phyloP scores from a whole-genome alignment of 176 grass and related monocot genomes.

The Leersia perrieri region DNA sequence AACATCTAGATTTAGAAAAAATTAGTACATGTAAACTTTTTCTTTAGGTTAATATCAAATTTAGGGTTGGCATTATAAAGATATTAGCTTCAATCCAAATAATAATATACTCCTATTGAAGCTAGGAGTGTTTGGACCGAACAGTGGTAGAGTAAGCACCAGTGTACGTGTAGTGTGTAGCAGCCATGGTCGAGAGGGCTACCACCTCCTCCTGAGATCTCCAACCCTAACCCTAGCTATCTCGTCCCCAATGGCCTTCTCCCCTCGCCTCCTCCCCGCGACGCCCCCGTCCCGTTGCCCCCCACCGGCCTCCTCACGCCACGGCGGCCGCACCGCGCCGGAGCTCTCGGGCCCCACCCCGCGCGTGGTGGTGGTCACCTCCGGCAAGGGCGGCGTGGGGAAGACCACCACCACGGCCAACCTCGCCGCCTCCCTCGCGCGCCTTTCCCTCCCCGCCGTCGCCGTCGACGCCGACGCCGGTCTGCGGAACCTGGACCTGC shows the following conservation, averaged over 20 bases:
- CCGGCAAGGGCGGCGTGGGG: constrained; percentile 91
- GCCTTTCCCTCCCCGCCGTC: constrained; percentile 63
- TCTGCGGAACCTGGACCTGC: constrained; percentile 86
- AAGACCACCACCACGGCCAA: constrained; percentile 95
- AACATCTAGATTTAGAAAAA: too few relatives aligned
- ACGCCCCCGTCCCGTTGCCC: not conserved
- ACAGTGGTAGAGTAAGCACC: too few relatives aligned
- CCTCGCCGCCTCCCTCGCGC: constrained; percentile 82
- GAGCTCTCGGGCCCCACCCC: constrained; percentile 79
- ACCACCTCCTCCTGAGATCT: not conserved
- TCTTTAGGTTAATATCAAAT: too few relatives aligned
- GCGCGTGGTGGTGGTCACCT: constrained; percentile 86
- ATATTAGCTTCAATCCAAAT: too few relatives aligned
- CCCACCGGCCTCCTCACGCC: constrained; percentile 17
- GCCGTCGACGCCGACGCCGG: constrained; percentile 88
- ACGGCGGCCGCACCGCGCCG: constrained; percentile 38
- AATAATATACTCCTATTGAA: too few relatives aligned
- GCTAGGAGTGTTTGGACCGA: too few relatives aligned
- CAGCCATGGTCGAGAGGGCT: constrained; percentile 23
- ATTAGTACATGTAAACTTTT: too few relatives aligned
- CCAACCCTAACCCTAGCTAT: constrained; percentile 24
- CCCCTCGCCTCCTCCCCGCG: constrained; percentile 21
- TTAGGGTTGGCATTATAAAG: too few relatives aligned
- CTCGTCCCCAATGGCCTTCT: constrained; percentile 39
- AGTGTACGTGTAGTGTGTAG: too few relatives aligned